phyloP scores from a whole-genome alignment of 129 eudicot species.

The Artemisia annua region DNA sequence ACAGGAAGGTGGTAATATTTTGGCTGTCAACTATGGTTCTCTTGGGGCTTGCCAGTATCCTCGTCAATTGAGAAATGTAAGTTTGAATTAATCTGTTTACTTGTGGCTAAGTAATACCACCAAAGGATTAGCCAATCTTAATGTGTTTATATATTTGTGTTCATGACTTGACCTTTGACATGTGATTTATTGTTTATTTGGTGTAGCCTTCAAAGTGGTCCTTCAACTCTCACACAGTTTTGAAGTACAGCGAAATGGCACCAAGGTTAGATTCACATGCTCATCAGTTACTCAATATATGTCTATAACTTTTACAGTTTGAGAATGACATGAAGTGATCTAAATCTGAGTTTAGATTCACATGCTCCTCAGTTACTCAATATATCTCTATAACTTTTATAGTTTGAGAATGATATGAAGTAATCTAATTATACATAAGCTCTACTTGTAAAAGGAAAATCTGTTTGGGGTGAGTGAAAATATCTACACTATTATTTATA shows the following conservation, averaged over 20 bases:
- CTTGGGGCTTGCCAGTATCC: constrained; percentile 86
- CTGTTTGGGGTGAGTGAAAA: too few species aligned
- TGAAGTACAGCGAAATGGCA: constrained; percentile 78
- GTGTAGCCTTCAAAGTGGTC: constrained; percentile 86
- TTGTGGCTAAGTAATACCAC: neutral
- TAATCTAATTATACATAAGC: neutral
- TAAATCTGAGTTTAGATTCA: constrained; percentile 15
- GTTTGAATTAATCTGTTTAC: constrained; percentile 25
- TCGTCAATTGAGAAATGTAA: constrained; percentile 64
- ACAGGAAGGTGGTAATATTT: constrained; percentile 83
- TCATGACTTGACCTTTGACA: constrained; percentile 15
- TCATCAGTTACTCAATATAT: neutral
- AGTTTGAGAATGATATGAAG: neutral
- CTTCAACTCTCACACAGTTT: constrained; percentile 71
- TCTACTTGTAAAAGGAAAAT: neutral
- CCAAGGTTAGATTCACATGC: constrained; percentile 56
- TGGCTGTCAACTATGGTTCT: constrained; percentile 89
- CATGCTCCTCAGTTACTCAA: neutral
- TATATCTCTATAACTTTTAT: neutral
- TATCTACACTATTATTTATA: neutral
- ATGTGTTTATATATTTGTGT: neutral
- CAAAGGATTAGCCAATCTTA: neutral
- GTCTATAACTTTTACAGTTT: neutral
- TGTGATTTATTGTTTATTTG: constrained; percentile 1
- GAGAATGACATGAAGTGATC: neutral